Evolutionary conservation across 2,329 filamentous ascomycete genomes (phyloP).

Genomic region (Lojkania enalia): DNA sequence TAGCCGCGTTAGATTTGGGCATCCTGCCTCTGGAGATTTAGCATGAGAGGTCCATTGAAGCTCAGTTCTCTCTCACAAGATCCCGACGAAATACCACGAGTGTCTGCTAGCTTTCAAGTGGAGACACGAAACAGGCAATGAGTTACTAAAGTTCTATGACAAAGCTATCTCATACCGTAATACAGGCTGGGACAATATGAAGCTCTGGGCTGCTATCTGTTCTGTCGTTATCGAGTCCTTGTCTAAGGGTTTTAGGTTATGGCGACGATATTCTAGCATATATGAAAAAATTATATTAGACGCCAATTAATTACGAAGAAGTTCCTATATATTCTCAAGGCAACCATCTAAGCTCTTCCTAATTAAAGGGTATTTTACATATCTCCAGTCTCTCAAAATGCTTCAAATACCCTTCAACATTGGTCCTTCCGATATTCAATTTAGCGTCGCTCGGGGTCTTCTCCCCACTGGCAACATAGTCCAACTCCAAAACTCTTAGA

Average conservation of each 20-base stretch:
- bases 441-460: no score
- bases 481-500: no score
- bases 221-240: background rate
- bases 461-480: no score
- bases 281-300: background rate
- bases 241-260: background rate
- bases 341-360: no score
- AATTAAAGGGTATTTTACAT: no score
- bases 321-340: no score
- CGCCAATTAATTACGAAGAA: no score
- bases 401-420: no score
- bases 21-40: constrained; percentile 4
- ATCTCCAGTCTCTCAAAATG: no score
- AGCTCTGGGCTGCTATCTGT: background rate
- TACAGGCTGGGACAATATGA: background rate
- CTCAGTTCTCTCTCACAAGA: background rate
- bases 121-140: background rate
- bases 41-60: constrained; percentile 1
- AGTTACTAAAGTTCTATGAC: background rate
- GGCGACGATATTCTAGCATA: background rate
- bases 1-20: background rate
- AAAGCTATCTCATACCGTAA: background rate
- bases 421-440: no score
- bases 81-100: background rate
- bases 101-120: background rate